phyloP scores from a whole-genome alignment of 345 rosid genomes.

The Clarkia xantiana region DNA sequence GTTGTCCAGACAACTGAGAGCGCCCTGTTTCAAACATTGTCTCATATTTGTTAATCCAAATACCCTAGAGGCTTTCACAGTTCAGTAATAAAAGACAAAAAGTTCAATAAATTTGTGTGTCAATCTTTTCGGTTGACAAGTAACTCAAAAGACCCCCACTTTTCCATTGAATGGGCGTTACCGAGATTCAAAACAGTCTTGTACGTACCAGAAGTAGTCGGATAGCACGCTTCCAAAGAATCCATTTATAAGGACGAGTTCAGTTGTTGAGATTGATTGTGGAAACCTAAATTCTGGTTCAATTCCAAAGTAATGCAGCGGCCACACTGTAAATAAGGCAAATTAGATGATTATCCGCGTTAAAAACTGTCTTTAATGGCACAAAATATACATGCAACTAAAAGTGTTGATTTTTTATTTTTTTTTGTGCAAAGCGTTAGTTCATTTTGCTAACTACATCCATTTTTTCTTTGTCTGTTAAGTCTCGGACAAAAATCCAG shows the following conservation, averaged over 20 bases:
- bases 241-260: constrained; percentile 34
- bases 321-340: constrained; percentile 35
- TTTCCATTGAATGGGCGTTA: background rate
- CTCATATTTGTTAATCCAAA: background rate
- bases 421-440: no score
- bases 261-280: constrained; percentile 22
- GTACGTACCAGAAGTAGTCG: constrained; percentile 47
- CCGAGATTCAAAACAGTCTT: background rate
- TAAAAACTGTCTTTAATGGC: background rate
- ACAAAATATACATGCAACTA: background rate
- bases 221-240: constrained; percentile 39
- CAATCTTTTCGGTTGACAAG: background rate
- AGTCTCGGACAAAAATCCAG: no score
- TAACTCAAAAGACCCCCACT: background rate
- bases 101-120: background rate
- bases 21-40: constrained; percentile 36
- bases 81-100: background rate
- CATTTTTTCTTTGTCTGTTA: no score
- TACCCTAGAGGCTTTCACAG: background rate
- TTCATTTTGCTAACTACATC: no score
- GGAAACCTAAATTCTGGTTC: constrained; percentile 51
- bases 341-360: background rate
- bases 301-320: constrained; percentile 33
- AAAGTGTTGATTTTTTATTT: no score
- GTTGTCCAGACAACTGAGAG: constrained; percentile 81